These are phyloP conservation scores for Diaporthe destruens DNA, from an alignment of 2,329 filamentous ascomycete genomes.

Conservation along the genomic window DNA sequence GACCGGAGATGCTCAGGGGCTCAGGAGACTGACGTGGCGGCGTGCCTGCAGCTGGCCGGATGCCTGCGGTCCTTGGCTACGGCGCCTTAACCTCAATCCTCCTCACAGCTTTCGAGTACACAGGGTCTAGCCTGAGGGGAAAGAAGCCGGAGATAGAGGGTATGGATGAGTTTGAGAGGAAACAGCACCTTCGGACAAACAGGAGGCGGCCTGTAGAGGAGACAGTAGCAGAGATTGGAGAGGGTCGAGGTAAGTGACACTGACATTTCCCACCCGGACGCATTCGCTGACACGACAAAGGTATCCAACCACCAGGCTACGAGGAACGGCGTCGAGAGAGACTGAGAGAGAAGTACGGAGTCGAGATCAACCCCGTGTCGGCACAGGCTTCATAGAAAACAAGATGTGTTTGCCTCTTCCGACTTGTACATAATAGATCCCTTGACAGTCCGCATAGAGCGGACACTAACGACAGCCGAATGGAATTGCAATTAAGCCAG, in stretches of 20 bases:
- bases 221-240: slow-evolving; percentile 84
- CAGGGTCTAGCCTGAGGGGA: slow-evolving; percentile 70
- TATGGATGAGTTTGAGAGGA: slow-evolving; percentile 79
- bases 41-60: slow-evolving; percentile 65
- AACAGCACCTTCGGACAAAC: slow-evolving; percentile 79
- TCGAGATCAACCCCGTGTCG: slow-evolving; percentile 80
- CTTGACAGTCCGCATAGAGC: slow-evolving; percentile 3
- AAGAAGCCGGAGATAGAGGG: slow-evolving; percentile 72
- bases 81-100: slow-evolving; percentile 68
- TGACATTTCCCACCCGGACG: slow-evolving; percentile 16
- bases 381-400: slow-evolving; percentile 56
- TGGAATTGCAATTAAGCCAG: slow-evolving; percentile 42
- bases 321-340: slow-evolving; percentile 85
- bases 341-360: slow-evolving; percentile 87
- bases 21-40: slow-evolving; percentile 27
- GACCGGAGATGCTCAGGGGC: slow-evolving; percentile 45
- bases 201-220: slow-evolving; percentile 82
- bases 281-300: slow-evolving; percentile 58
- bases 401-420: slow-evolving; percentile 34
- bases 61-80: slow-evolving; percentile 78
- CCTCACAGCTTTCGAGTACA: slow-evolving; percentile 76
- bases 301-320: slow-evolving; percentile 84
- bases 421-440: slow-evolving; percentile 42
- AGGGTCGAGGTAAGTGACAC: slow-evolving; percentile 79
- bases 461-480: slow-evolving; percentile 24